Evolutionary conservation across 768 basidiomycete species (phyloP).

Genomic region (Trametes cubensis): DNA sequence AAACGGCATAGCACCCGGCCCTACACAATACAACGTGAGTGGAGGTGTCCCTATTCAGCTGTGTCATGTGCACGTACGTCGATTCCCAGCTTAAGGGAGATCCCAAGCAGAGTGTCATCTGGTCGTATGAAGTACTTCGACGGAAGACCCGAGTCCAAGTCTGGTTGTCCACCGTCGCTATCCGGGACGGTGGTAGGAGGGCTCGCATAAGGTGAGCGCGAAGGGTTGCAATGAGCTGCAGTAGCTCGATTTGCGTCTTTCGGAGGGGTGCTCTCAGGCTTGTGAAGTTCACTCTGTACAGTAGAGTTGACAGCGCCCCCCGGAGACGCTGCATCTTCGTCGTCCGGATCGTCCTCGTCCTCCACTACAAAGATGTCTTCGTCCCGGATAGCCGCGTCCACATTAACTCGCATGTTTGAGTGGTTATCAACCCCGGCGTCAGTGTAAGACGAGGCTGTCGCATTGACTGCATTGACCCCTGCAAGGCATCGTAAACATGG

Average conservation of each 20-base stretch:
- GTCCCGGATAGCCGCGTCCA: constrained; percentile 60
- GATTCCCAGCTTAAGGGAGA: constrained; percentile 60
- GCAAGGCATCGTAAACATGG: constrained; percentile 73
- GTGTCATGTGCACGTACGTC: constrained; percentile 49
- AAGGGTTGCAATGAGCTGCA: not conserved
- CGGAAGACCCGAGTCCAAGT: too few relatives aligned
- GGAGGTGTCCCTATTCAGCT: not conserved
- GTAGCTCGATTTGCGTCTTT: not conserved
- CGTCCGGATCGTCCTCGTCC: constrained; percentile 52
- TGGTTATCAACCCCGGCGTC: not conserved
- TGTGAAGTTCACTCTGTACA: not conserved
- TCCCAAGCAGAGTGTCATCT: constrained; percentile 65
- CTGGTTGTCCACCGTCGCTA: too few relatives aligned
- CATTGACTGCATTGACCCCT: constrained; percentile 40
- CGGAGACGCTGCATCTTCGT: not conserved
- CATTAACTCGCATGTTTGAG: constrained; percentile 34
- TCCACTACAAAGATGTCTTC: constrained; percentile 68
- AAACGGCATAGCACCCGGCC: constrained; percentile 62
- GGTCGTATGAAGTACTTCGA: constrained; percentile 56
- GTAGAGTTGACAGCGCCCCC: too few relatives aligned
- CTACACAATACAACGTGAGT: constrained; percentile 33
- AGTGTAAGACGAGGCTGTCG: not conserved
- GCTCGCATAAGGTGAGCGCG: too few relatives aligned
- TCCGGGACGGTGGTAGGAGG: too few relatives aligned
- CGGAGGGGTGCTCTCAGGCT: not conserved